Conservation (phyloP, 2,329 filamentous ascomycete species). For the Geosmithia putterillii region DNA sequence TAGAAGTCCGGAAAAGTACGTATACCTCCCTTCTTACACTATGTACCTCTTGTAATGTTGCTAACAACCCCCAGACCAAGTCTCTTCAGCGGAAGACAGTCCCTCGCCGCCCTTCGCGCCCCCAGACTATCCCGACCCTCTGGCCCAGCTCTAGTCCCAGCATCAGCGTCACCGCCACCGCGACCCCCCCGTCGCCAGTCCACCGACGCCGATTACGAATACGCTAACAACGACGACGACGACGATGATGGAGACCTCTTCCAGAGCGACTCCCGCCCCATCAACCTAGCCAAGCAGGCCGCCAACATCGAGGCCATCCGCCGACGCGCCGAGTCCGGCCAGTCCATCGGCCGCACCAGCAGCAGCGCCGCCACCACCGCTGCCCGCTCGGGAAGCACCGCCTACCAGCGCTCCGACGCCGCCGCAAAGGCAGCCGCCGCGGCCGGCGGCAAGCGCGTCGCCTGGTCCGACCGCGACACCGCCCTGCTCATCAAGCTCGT, state of each 20-base stretch:
- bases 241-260: constrained; percentile 14
- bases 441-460: constrained; percentile 10
- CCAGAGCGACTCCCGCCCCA: constrained; percentile 14
- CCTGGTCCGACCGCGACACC: constrained; percentile 31
- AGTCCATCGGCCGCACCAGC: too few relatives aligned
- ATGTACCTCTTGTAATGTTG: too few relatives aligned
- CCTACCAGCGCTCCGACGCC: constrained; percentile 2
- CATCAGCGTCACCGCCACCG: background rate
- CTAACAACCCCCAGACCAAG: too few relatives aligned
- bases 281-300: too few relatives aligned
- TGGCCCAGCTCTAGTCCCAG: constrained; percentile 10
- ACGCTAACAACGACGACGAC: constrained; percentile 7
- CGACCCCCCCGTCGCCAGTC: too few relatives aligned
- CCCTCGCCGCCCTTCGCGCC: background rate
- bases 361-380: background rate
- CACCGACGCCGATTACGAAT: too few relatives aligned
- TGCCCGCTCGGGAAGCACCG: background rate
- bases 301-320: too few relatives aligned
- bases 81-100: background rate
- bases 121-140: constrained; percentile 1
- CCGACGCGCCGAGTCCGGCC: too few relatives aligned
- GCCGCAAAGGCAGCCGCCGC: background rate
- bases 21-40: too few relatives aligned
- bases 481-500: constrained; percentile 28
- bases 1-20: background rate